Base-by-base conservation (phyloP, 345 rosid genomes). In the Acer campestre region DNA sequence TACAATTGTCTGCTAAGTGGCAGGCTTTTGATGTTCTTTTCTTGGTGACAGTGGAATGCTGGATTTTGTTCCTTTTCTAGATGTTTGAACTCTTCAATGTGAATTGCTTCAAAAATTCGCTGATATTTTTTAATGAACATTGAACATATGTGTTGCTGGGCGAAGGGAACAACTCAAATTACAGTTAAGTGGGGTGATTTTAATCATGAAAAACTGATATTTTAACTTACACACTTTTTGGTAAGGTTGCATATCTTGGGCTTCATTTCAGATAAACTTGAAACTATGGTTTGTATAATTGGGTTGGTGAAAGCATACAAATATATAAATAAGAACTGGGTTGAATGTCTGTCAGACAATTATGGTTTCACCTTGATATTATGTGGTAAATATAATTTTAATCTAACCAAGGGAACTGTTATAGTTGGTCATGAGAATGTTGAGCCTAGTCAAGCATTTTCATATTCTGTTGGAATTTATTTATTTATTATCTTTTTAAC, bases 71-170 rank as follows among this genome's bases (percentile, higher is more conserved):
- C 18, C 22, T 6, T 14, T 16, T 35, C 11, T 67, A 2, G 23
- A 62, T 27, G 35, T 11, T 29, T 27, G n/a, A 48, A 29, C 18
- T 25, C 17, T 10, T 48, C 49, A 63, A 46, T 23, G 10, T 46
- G 77, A 74, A 27, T 25, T 46, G 7, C 42, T 74, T 46, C 17
- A 8, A 44, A 23, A 59, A 23, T 73, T 73, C 17, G 56, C n/a
- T 62, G 63, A 17, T 44, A 42, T 9, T 16, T 42, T 61, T 23
- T 13, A 42, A 46, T 9, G 44, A 74, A 46, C 16, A 0, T 61
- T 46, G 44, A 25, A 14, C 18, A 35, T 59, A 9, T 20, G 9
- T 56, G n/a, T 31, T 56, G 11, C 65, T 56, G 5, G 11, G 3
- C n/a, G 13, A n/a, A 35, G 13, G 17, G 31, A 22, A 48, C 20